Conservation (phyloP, 352 stramenopile genomes). For the Blastocystis sp. region DNA sequence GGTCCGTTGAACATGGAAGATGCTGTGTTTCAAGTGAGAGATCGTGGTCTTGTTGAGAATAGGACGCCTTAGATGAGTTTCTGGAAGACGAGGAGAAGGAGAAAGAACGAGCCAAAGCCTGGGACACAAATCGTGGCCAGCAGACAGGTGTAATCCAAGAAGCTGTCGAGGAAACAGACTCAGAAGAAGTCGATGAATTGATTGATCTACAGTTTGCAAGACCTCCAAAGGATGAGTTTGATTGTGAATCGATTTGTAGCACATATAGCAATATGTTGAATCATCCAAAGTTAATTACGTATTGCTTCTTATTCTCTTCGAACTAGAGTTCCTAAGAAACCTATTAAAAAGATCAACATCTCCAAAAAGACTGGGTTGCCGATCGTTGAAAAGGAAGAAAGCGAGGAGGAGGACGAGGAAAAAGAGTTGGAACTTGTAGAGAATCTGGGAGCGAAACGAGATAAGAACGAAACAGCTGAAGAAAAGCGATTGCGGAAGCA, state of each 20-base stretch:
- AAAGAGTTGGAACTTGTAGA: not conserved
- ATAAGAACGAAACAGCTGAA: constrained; percentile 37
- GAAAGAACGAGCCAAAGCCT: not conserved
- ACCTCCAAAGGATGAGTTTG: constrained; percentile 10
- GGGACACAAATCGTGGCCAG: not conserved
- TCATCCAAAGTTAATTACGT: constrained; percentile 46
- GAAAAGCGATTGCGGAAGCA: constrained; percentile 51
- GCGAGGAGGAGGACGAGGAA: constrained; percentile 36
- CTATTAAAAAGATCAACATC: constrained; percentile 15
- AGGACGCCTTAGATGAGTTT: constrained; percentile 45
- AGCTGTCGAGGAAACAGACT: not conserved
- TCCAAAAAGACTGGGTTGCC: constrained; percentile 55
- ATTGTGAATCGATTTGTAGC: constrained; percentile 55
- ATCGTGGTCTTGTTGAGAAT: not conserved
- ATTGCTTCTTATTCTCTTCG: not conserved
- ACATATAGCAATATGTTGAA: constrained; percentile 61
- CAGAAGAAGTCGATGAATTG: constrained; percentile 27
- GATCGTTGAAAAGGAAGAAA: constrained; percentile 32
- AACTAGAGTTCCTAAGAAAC: not conserved
- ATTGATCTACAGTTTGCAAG: constrained; percentile 1
- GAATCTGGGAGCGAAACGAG: constrained; percentile 31
- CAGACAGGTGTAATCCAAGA: not conserved
- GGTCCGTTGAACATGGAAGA: not conserved
- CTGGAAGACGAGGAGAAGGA: not conserved
- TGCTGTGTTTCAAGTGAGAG: constrained; percentile 9